phyloP scores from a whole-genome alignment of 805 yeast genomes.

The Pichia sporocuriosa region DNA sequence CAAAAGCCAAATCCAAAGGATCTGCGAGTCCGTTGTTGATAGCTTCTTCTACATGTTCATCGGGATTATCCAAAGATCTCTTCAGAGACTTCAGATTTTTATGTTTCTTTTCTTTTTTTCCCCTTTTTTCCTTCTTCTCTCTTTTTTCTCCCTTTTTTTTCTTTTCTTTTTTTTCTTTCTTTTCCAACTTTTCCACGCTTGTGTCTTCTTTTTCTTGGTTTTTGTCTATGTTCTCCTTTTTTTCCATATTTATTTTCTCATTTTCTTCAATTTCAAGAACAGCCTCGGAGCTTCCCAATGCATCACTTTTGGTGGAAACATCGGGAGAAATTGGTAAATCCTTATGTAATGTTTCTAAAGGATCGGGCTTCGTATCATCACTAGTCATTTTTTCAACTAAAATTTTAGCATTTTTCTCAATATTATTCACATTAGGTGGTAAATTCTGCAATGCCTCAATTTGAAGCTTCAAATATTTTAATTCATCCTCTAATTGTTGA shows the following conservation, averaged over 20 bases:
- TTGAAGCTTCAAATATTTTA: slow-evolving; percentile 1
- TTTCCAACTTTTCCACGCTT: too few species aligned
- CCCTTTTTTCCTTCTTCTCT: background rate
- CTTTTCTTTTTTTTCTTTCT: slow-evolving; percentile 1
- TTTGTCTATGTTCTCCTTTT: slow-evolving; percentile 1
- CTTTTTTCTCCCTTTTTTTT: background rate
- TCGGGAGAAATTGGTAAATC: too few species aligned
- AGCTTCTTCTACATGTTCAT: slow-evolving; percentile 13
- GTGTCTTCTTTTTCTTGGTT: slow-evolving; percentile 1
- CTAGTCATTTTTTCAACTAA: too few species aligned
- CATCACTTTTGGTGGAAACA: too few species aligned
- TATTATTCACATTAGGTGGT: background rate
- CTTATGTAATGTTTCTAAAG: too few species aligned
- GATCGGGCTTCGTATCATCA: too few species aligned
- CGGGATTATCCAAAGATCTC: background rate
- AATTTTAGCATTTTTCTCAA: background rate
- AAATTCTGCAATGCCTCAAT: slow-evolving; percentile 1
- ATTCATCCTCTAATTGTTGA: slow-evolving; percentile 5
- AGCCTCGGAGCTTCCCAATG: too few species aligned
- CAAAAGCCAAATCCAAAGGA: background rate
- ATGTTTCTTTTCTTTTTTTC: background rate
- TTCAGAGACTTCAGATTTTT: background rate
- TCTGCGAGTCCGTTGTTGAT: background rate
- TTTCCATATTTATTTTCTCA: background rate
- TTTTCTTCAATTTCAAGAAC: too few species aligned